Conservation (phyloP, 192 early-diverging fungal genomes). For the Ambispora gerdemannii region DNA sequence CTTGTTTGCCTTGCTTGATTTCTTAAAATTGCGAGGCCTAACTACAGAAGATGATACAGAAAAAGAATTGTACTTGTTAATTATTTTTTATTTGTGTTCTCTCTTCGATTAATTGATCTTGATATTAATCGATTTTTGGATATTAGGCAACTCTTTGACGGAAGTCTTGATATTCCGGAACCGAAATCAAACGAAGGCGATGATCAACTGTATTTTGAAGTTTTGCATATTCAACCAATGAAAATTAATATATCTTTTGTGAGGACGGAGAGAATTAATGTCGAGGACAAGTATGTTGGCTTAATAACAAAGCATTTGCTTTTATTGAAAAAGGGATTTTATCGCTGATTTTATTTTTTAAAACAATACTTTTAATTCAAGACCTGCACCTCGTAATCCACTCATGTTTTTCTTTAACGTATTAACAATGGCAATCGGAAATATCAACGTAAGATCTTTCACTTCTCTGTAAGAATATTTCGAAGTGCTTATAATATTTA, state of each 20-base stretch:
- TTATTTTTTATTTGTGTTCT: background rate
- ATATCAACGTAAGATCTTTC: conserved; percentile 73
- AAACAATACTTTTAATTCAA: conserved; percentile 34
- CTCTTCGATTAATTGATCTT: background rate
- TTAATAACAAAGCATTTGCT: too few relatives aligned
- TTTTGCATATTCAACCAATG: conserved; percentile 88
- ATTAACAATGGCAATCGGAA: conserved; percentile 97
- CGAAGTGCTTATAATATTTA: conserved; percentile 5
- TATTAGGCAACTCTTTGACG: conserved; percentile 47
- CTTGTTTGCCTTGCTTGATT: conserved; percentile 79
- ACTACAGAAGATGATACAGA: conserved; percentile 43
- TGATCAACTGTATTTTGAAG: conserved; percentile 88
- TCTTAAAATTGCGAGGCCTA: conserved; percentile 72
- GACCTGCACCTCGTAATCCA: conserved; percentile 44
- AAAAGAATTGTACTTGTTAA: conserved; percentile 32
- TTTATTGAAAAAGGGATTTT: conserved; percentile 30
- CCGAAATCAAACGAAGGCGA: conserved; percentile 64
- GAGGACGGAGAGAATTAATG: conserved; percentile 66
- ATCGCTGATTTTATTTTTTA: conserved; percentile 2
- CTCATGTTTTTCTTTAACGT: conserved; percentile 73
- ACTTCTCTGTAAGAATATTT: background rate
- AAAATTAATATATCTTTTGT: conserved; percentile 96
- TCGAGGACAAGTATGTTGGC: conserved; percentile 60
- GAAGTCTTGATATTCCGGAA: conserved; percentile 66
- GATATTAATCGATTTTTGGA: too few relatives aligned